Percentiles rank a stretch among this genome's conserved stretches.
Evolutionary conservation across 2,329 filamentous ascomycete species (phyloP).

Genomic region (Capronia americana): DNA sequence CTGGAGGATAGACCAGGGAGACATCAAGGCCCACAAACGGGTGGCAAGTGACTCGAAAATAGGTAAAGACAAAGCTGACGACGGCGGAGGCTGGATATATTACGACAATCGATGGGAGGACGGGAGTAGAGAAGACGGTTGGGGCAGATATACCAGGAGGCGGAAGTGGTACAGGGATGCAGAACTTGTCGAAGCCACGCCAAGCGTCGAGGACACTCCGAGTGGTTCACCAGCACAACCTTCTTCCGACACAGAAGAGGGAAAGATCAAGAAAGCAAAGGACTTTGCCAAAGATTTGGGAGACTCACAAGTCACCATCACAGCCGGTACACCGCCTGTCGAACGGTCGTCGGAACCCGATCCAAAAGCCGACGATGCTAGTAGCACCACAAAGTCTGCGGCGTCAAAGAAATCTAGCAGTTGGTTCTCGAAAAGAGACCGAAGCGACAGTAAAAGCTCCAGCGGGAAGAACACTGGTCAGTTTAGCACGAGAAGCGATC

Average conservation of each 20-base stretch:
- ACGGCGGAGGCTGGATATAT: conserved; percentile 88
- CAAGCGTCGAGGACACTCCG: conserved; percentile 53
- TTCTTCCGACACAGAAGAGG: conserved; percentile 33
- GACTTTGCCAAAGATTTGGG: conserved; percentile 32
- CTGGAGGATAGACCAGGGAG: conserved; percentile 81
- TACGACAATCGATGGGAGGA: conserved; percentile 99
- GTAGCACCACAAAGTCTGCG: conserved; percentile 21
- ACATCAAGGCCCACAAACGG: conserved; percentile 41
- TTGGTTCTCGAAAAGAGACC: conserved; percentile 36
- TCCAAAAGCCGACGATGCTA: conserved; percentile 26
- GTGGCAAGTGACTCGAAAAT: conserved; percentile 48
- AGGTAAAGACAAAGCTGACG: conserved; percentile 53
- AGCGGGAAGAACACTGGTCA: conserved; percentile 36
- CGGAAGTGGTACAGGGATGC: conserved; percentile 97
- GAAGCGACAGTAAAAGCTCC: conserved; percentile 36
- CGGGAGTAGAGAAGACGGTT: conserved; percentile 85
- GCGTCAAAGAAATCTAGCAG: conserved; percentile 27
- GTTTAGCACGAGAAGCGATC: conserved; percentile 31
- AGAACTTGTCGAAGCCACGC: conserved; percentile 79
- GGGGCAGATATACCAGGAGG: conserved; percentile 90
- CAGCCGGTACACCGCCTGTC: conserved; percentile 3
- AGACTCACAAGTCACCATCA: conserved; percentile 19
- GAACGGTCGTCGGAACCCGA: conserved; percentile 11
- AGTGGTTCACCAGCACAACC: conserved; percentile 46
- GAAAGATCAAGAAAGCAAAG: conserved; percentile 33